Conservation (phyloP, 2,329 filamentous ascomycete species). For the Daldinia eschscholtzii region DNA sequence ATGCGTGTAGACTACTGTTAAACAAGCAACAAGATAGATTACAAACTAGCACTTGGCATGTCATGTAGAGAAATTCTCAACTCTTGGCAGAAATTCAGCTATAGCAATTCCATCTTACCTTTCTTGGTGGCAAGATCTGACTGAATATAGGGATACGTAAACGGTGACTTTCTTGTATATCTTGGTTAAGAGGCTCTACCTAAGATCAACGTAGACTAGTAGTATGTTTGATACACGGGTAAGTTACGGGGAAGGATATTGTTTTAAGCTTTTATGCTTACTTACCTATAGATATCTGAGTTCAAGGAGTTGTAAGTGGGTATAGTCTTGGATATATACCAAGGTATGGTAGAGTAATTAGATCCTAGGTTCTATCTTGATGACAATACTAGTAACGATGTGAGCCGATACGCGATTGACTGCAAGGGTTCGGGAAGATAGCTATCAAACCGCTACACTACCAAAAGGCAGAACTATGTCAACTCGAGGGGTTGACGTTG, state of each 20-base stretch:
- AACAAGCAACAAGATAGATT: neutral
- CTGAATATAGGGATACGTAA: neutral
- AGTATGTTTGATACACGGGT: neutral
- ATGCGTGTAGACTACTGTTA: slow-evolving; percentile 1
- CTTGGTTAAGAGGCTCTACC: neutral
- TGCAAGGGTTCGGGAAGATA: too few relatives aligned
- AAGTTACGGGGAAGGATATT: neutral
- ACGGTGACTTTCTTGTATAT: neutral
- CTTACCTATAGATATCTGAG: neutral
- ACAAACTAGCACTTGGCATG: neutral
- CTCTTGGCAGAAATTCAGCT: neutral
- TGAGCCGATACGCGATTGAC: too few relatives aligned
- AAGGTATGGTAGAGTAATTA: too few relatives aligned
- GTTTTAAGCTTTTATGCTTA: too few relatives aligned
- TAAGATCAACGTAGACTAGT: neutral
- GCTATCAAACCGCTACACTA: too few relatives aligned
- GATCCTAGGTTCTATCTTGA: too few relatives aligned
- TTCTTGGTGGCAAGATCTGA: neutral
- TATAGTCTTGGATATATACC: neutral
- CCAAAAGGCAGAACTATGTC: too few relatives aligned
- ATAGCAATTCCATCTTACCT: neutral
- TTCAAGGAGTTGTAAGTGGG: neutral
- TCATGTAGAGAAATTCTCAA: neutral
- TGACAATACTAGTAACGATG: too few relatives aligned
- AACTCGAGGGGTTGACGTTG: too few relatives aligned